A percentile compares a stretch with the other conserved stretches of the same genome.
Evolutionary conservation across 768 basidiomycete genomes (phyloP).

Genomic region (Amanita pallidorosea): DNA sequence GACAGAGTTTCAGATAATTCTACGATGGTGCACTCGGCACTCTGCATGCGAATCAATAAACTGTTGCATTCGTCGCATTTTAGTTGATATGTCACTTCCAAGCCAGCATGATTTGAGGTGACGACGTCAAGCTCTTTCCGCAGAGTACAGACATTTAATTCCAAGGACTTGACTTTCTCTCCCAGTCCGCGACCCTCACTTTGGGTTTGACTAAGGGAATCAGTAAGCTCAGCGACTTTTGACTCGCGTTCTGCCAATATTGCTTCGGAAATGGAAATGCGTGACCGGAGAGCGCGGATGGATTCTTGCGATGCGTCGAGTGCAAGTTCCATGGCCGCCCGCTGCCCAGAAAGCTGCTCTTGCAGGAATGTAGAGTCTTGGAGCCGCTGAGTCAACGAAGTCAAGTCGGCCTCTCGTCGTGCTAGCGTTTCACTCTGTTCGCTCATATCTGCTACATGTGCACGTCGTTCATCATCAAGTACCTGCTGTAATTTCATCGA

Average conservation of each 20-base stretch:
- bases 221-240: conserved; percentile 5
- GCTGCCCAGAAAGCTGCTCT: neutral
- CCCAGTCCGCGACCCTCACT: neutral
- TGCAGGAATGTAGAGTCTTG: neutral
- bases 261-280: neutral
- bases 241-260: neutral
- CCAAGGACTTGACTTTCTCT: neutral
- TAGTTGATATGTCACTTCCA: neutral
- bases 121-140: neutral
- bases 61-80: neutral
- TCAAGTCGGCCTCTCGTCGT: neutral
- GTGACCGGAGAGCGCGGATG: neutral
- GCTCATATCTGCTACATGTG: neutral
- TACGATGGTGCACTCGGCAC: neutral
- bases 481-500: neutral
- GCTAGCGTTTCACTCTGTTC: neutral
- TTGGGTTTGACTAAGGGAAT: neutral
- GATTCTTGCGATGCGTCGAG: neutral
- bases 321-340: neutral
- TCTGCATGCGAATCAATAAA: neutral
- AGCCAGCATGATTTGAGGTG: neutral
- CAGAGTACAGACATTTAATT: neutral
- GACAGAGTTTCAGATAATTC: neutral
- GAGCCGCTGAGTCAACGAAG: conserved; percentile 3
- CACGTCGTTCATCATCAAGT: neutral